Percentiles rank a stretch among this genome's conserved stretches.
phyloP scores from a whole-genome alignment of 73 alveolate species.

The Tetrahymena elliotti region DNA sequence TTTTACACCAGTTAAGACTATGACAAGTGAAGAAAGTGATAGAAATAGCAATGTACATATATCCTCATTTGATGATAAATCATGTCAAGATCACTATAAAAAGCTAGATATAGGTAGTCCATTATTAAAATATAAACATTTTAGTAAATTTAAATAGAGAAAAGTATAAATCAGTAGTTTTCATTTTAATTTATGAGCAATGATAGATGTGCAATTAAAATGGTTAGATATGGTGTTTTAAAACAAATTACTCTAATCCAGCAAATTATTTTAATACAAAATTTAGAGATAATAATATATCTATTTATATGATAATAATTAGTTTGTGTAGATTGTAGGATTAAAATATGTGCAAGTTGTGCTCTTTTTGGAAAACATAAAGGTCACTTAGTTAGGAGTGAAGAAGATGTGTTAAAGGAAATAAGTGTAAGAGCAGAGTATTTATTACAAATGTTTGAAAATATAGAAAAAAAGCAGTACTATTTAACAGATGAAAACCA shows the following conservation, averaged over 20 bases:
- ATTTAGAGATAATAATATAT: too few relatives aligned
- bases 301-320: neutral
- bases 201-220: too few relatives aligned
- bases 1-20: neutral
- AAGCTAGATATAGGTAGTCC: neutral
- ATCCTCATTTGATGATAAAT: neutral
- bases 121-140: too few relatives aligned
- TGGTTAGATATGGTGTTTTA: too few relatives aligned
- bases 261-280: neutral
- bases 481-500: neutral
- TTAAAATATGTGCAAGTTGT: slow-evolving; percentile 42
- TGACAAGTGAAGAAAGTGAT: neutral
- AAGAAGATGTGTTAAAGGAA: slow-evolving; percentile 13
- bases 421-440: neutral
- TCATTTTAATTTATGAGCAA: too few relatives aligned
- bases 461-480: neutral
- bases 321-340: slow-evolving; percentile 29
- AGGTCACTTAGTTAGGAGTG: slow-evolving; percentile 24
- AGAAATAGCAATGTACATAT: neutral
- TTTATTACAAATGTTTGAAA: neutral
- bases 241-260: neutral
- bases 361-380: slow-evolving; percentile 41
- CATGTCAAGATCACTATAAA: neutral
- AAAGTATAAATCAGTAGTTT: too few relatives aligned
- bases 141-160: neutral